These are phyloP conservation scores for Persicaria tinctoria DNA, from an alignment of 148 eudicot genomes.

Conservation along the genomic window DNA sequence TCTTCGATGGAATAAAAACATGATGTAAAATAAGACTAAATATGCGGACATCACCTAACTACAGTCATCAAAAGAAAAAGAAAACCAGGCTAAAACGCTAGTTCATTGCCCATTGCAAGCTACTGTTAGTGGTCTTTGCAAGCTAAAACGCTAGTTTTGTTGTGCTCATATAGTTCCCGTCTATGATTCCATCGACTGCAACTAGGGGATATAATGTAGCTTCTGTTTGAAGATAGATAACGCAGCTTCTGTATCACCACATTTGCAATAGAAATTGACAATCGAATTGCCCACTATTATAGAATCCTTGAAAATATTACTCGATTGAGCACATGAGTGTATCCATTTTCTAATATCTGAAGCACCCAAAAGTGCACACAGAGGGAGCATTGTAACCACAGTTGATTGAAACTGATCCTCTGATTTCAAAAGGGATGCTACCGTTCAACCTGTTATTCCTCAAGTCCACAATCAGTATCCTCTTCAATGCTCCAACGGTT, in stretches of 20 bases:
- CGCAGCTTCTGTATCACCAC: conserved; percentile 48
- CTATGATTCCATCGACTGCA: background rate
- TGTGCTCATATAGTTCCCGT: background rate
- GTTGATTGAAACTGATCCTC: conserved; percentile 40
- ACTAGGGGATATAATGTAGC: conserved; percentile 21
- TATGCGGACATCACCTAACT: no score
- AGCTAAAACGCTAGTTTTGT: background rate
- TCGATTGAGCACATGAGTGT: conserved; percentile 37
- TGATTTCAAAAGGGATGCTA: conserved; percentile 39
- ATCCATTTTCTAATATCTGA: conserved; percentile 36
- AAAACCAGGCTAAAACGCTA: no score
- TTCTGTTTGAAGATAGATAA: conserved; percentile 32
- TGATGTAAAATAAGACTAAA: no score
- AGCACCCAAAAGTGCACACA: conserved; percentile 51
- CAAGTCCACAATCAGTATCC: conserved; percentile 28
- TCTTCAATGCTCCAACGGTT: conserved; percentile 32
- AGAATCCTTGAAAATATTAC: conserved; percentile 33
- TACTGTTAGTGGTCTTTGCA: background rate
- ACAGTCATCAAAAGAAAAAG: no score
- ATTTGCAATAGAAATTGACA: conserved; percentile 56
- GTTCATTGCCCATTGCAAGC: background rate
- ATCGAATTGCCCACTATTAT: conserved; percentile 51
- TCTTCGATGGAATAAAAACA: no score
- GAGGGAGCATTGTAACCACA: conserved; percentile 43
- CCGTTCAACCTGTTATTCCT: conserved; percentile 42